A percentile compares a stretch with the other conserved stretches of the same genome.
Evolutionary conservation across 2,329 filamentous ascomycete species (phyloP).

Genomic region (Beauveria pseudobassiana): DNA sequence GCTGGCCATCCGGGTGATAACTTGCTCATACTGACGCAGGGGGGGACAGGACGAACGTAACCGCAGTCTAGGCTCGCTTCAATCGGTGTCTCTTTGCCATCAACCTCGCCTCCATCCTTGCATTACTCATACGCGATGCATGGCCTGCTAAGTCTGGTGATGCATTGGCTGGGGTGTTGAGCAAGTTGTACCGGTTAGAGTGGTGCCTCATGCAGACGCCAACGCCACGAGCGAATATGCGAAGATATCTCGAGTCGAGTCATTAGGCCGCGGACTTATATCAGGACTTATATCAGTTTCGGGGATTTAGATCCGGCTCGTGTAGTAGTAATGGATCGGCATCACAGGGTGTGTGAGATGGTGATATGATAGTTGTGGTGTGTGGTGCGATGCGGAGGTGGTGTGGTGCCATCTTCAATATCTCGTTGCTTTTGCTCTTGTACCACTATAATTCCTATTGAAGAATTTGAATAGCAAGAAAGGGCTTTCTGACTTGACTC

Average conservation of each 20-base stretch:
- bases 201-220: not conserved
- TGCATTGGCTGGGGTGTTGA: not conserved
- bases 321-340: not conserved
- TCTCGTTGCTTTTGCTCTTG: too few species aligned
- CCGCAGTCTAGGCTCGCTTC: not conserved
- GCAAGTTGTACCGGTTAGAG: not conserved
- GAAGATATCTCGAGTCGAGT: not conserved
- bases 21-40: slow-evolving; percentile 26
- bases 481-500: too few species aligned
- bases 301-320: not conserved
- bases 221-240: not conserved
- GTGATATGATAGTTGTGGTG: not conserved
- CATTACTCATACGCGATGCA: not conserved
- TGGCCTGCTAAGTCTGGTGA: not conserved
- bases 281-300: not conserved
- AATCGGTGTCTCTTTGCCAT: too few species aligned
- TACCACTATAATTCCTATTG: too few species aligned
- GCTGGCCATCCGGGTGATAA: slow-evolving; percentile 18
- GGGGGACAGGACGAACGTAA: not conserved
- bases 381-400: not conserved
- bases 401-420: not conserved
- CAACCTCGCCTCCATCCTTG: not conserved
- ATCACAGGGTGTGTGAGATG: not conserved
- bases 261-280: not conserved
- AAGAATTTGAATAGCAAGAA: too few species aligned